These are phyloP conservation scores for Fusarium sp. DNA, from an alignment of 2,329 filamentous ascomycete species.

Conservation along the genomic window DNA sequence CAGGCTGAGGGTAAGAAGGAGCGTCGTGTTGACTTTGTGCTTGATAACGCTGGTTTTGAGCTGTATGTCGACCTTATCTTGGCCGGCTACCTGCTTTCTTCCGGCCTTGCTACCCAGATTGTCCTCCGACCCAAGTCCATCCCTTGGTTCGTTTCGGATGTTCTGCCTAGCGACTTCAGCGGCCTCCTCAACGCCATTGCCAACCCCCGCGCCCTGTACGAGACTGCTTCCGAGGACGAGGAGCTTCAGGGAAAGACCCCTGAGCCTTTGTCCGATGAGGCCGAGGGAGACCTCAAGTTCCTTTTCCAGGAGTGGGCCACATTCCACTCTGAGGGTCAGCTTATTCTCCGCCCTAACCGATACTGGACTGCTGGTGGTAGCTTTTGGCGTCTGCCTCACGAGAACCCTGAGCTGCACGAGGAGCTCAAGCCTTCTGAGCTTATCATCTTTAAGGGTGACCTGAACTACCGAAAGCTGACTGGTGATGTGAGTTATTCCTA, in stretches of 20 bases:
- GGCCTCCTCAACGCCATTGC: conserved; percentile 86
- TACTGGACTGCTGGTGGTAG: conserved; percentile 94
- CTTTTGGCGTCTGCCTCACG: conserved; percentile 85
- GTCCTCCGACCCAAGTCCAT: conserved; percentile 94
- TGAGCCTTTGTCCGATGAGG: conserved; percentile 72
- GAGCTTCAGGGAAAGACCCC: conserved; percentile 67
- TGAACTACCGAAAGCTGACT: conserved; percentile 95
- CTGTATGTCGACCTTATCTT: conserved; percentile 95
- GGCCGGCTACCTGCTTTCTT: conserved; percentile 87
- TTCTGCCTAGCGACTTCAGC: conserved; percentile 85
- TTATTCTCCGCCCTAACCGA: conserved; percentile 83
- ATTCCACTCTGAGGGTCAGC: conserved; percentile 84
- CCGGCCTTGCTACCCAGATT: conserved; percentile 86
- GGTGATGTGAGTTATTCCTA: conserved; percentile 75
- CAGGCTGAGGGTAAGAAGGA: conserved; percentile 73
- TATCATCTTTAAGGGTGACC: conserved; percentile 95
- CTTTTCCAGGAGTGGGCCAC: conserved; percentile 85
- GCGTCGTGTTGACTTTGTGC: conserved; percentile 89
- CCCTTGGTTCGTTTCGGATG: conserved; percentile 98
- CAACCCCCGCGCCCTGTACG: conserved; percentile 82
- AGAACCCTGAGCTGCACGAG: conserved; percentile 75
- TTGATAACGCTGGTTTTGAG: conserved; percentile 98
- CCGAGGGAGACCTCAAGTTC: conserved; percentile 76
- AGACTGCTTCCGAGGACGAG: conserved; percentile 77
- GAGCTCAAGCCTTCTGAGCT: conserved; percentile 88